Evolutionary conservation across 768 basidiomycete genomes (phyloP), one percentile per base, ranked within the genome.

Genomic region (Mycena rosella): DNA sequence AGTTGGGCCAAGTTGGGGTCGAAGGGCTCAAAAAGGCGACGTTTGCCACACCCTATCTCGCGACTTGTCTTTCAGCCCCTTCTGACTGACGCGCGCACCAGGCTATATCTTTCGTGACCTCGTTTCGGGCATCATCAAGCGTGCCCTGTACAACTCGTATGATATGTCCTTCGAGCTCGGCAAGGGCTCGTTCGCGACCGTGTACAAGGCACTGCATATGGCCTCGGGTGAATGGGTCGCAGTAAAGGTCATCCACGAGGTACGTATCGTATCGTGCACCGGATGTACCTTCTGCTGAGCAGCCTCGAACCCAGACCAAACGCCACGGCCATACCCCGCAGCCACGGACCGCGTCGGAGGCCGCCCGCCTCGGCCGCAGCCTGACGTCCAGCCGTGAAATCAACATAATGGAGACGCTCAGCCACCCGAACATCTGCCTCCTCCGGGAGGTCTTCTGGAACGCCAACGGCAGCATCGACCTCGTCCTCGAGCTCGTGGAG

Each of bases 141-240:
- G 82, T 5, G 90, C 89, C 4, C 78, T 94, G 13, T 87, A 90
- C 74, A 86, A 86, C 1, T 80, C 82, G 60, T 94, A 94, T 75
- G 92, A 93, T 68, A 74, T 93, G 42, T 82, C 84, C 34, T 77
- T 82, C 56, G 91, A 93, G 77, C 87, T 98, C 4, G 97, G 97
- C 59, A 91, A 91, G 72, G 97, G 97, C 11, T 90, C 94, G 3
- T 99, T 98, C 75, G 97, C 96, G 5, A 91, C 91, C 13, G 97
- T 98, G 22, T 87, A 91, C 82, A 93, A 92, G 76, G 96, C 94
- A 1, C 82, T 96, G 49, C 86, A 89, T 71, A 87, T 89, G 13
- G 77, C 79, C 24, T 91, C 91, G 14, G 95, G 95, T 14, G 80
- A 86, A 63, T 89, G 89, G 85, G 91, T 87, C 68, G 97, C 97